Evolutionary conservation across 805 yeast genomes (phyloP), one percentile per base, ranked within the genome.

Genomic region (Candida maltosa): DNA sequence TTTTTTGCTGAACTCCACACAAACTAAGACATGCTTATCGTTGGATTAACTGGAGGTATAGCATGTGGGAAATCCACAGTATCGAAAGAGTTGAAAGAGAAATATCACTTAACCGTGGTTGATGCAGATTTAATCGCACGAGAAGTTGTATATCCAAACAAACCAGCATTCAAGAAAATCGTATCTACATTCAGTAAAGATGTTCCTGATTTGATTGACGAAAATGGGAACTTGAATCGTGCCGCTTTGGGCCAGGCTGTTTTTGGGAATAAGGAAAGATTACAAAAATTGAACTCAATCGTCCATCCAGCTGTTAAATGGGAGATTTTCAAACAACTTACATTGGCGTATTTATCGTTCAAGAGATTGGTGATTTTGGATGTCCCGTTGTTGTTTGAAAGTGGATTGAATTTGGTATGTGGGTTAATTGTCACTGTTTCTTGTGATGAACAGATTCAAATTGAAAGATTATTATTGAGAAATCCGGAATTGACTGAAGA

Each of bases 21-120:
- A 17, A 15, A 12, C 10, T 8, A 10, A n/a, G 20, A 17, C 4
- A 91, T 93, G 98, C 73, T 93, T 29, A 73, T 93, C 21, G 74
- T 93, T 5, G 99, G 99, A 1, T 73, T 93, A n/a, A 93, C 98
- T 0, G 99, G 99, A 2, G 96, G 97, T 2, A 93, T 93, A 32
- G 96, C 96, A 4, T 75, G 93, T n/a, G 99, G 99, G 3, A 93
- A 93, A 52, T 83, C 95, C 14, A 91, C 97, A 0, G 97, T 86
- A 0, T 86, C 96, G 0, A 52, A 62, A 12, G 57, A 74, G 23
- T 60, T 93, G 8, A 42, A 56, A 4, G 73, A 75, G 7, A 60
- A 75, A 8, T 71, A 80, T 49, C 52, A 65, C 2, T 40, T 84
- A 4, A 71, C 83, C 0, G 59, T 93, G 1, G 71, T 93, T 1